Percentiles rank a stretch among this genome's conserved stretches.
Evolutionary conservation across 106 monocot genomes (phyloP).

Genomic region (Phalaenopsis equestris): DNA sequence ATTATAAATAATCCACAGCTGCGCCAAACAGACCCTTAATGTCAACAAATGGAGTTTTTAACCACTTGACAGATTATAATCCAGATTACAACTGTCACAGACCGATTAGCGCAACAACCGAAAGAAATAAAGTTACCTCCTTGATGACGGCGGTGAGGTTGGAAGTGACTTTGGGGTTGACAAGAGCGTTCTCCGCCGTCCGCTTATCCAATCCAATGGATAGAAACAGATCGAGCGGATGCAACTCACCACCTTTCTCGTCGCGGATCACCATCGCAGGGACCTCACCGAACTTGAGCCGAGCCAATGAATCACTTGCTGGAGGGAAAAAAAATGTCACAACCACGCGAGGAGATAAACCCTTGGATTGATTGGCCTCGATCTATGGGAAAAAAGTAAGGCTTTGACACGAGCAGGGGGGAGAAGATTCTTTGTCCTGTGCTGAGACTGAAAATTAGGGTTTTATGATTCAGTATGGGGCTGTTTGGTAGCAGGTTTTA

Average conservation of each 20-base stretch:
- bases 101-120: background rate
- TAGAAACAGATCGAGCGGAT: conserved; percentile 57
- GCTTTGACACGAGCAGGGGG: background rate
- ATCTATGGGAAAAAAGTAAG: background rate
- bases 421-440: background rate
- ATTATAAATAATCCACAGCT: too few species aligned
- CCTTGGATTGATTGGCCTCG: too few species aligned
- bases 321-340: background rate
- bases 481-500: too few species aligned
- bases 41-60: background rate
- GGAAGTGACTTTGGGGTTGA: conserved; percentile 80
- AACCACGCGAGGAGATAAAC: background rate
- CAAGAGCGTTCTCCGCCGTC: conserved; percentile 82
- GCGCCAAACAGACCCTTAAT: too few species aligned
- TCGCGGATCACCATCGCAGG: conserved; percentile 7
- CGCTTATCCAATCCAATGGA: conserved; percentile 73
- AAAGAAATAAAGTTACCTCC: conserved; percentile 34
- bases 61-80: background rate
- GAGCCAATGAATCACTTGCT: background rate
- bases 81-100: background rate
- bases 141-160: conserved; percentile 85
- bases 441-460: background rate
- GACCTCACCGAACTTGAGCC: background rate
- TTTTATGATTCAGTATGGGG: too few species aligned
- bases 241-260: conserved; percentile 20